Conservation (phyloP, 1,284 basidiomycete genomes). For the Pisolithus thermaeus region DNA sequence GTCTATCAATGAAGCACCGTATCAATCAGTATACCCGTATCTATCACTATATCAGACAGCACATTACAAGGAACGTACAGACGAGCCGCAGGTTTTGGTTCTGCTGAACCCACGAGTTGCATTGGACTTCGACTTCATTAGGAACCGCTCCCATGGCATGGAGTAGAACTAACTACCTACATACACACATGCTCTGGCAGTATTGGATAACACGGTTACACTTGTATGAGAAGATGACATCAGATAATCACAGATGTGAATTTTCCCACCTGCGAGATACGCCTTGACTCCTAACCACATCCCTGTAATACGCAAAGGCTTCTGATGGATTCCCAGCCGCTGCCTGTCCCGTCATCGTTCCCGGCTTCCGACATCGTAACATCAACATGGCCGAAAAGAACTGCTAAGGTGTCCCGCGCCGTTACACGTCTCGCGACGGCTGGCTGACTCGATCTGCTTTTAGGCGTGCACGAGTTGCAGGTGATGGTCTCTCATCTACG, state of each 20-base stretch:
- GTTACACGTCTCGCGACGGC: not conserved
- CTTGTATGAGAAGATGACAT: not conserved
- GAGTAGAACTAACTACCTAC: not conserved
- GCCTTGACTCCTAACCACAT: slow-evolving; percentile 21
- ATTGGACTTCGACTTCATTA: not conserved
- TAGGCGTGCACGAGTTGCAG: slow-evolving; percentile 56
- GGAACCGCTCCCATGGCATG: not conserved
- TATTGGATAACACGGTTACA: not conserved
- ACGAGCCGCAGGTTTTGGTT: too few relatives aligned
- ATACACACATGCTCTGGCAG: not conserved
- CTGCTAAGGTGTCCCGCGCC: slow-evolving; percentile 33
- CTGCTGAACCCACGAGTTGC: not conserved
- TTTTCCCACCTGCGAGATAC: slow-evolving; percentile 20
- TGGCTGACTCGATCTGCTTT: not conserved
- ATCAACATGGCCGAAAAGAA: slow-evolving; percentile 37
- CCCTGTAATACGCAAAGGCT: slow-evolving; percentile 11
- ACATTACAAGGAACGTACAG: too few relatives aligned
- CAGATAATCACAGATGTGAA: slow-evolving; percentile 12
- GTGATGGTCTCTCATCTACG: slow-evolving; percentile 22
- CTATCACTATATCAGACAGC: too few relatives aligned
- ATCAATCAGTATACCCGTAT: not conserved
- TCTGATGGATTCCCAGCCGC: slow-evolving; percentile 32
- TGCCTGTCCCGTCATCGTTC: slow-evolving; percentile 31
- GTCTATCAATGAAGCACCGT: slow-evolving; percentile 22
- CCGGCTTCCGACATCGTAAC: slow-evolving; percentile 45